Evolutionary conservation across 331 rosid species (phyloP).

Genomic region (Phaseolus coccineus): DNA sequence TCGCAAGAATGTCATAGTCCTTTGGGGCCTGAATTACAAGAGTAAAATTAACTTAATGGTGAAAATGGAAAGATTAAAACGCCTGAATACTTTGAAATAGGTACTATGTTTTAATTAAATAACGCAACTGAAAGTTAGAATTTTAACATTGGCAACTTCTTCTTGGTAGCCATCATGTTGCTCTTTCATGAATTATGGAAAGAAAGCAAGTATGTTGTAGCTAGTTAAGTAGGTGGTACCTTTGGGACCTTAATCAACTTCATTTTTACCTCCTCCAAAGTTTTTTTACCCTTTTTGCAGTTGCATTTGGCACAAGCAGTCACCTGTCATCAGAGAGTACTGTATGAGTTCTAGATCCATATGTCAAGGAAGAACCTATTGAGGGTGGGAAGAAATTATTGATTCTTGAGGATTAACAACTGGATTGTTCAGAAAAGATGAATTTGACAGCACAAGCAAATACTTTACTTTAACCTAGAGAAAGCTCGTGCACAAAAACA

Average conservation of each 20-base stretch:
- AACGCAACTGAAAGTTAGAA: conserved; percentile 24
- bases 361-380: background rate
- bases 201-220: conserved; percentile 25
- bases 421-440: background rate
- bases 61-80: conserved; percentile 12
- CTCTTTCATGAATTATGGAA: conserved; percentile 21
- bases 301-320: conserved; percentile 92
- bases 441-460: background rate
- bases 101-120: conserved; percentile 21
- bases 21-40: conserved; percentile 77
- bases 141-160: conserved; percentile 15
- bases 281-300: conserved; percentile 81
- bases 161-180: conserved; percentile 22
- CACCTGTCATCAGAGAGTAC: conserved; percentile 63
- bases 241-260: conserved; percentile 78
- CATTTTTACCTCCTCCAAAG: conserved; percentile 88
- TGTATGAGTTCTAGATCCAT: conserved; percentile 18
- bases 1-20: conserved; percentile 87
- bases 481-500: background rate
- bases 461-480: background rate
- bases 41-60: conserved; percentile 32
- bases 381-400: background rate
- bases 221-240: conserved; percentile 57
- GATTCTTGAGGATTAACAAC: background rate
- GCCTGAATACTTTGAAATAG: conserved; percentile 26